Base-by-base conservation (phyloP, 768 basidiomycete genomes). In the Suillus subluteus region DNA sequence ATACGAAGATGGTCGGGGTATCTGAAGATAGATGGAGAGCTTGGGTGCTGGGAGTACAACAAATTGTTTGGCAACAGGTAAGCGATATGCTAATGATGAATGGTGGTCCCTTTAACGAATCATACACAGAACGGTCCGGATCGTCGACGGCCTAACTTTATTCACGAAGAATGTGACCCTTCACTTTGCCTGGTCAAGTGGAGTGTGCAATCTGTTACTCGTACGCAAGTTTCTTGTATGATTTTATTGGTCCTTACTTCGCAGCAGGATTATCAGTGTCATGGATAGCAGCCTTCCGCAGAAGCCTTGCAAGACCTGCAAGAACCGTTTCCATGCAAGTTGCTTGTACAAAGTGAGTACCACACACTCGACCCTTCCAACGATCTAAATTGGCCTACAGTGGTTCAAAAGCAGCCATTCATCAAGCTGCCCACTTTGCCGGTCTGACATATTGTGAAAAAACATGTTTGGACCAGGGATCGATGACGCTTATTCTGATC, bases 161-260 rank as follows among this genome's bases (percentile, higher is more conserved):
- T 99, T 98, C 86, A 96, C 96, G 79, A 94, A 92, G 79, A 99
- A 98, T 74, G 95, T 96, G 54, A 83, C 88, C 0, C 83, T 93
- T 23, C 95, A 99, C 76, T 99, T 99, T 73, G 94, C 97, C n/a
- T 69, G 97, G 97, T 7, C 91, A 96, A 75, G 92, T 93, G 3
- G 95, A 97, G 71, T 99, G 98, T 77, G 94, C 97, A 1, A 98
- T 99, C 67, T 97, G 95, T 73, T 97, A 96, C 76, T 94, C 93
- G 91, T 95, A 91, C 75, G 65, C 11, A 30, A 64, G 0, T 35
- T 12, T 18, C 58, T 50, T 23, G 6, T 63, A 18, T 46, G 3
- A 9, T 44, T 6, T 73, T 8, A 13, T 65, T 23, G 0, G 18
- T 12, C 26, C 38, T 40, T 26, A 56, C 58, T 50, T 63, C 46